Conservation (phyloP, 208 protist genomes). For the Leishmania lainsoni region DNA sequence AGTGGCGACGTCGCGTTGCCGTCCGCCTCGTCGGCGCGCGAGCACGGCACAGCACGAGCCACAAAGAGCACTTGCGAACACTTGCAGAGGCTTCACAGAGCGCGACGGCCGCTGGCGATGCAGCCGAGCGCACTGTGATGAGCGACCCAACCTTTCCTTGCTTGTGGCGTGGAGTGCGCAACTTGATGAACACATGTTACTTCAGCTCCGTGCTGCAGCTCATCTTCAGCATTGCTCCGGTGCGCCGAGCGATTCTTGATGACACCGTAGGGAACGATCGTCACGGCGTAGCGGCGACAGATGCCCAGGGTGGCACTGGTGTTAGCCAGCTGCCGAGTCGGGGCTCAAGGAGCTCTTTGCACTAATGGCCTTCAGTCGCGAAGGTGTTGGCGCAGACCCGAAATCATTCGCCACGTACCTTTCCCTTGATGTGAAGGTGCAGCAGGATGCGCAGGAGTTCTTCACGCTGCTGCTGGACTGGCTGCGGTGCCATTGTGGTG, state of each 20-base stretch:
- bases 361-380: conserved; percentile 72
- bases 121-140: conserved; percentile 13
- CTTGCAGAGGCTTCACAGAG: not conserved
- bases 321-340: conserved; percentile 30
- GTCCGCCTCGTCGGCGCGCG: not conserved
- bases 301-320: not conserved
- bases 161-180: conserved; percentile 73
- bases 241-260: conserved; percentile 66
- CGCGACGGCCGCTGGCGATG: not conserved
- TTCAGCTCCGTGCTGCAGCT: conserved; percentile 85
- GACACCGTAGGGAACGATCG: conserved; percentile 6
- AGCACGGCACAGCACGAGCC: not conserved
- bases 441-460: conserved; percentile 89
- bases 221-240: conserved; percentile 61
- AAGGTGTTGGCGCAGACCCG: conserved; percentile 52
- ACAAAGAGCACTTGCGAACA: conserved; percentile 9
- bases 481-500: conserved; percentile 57
- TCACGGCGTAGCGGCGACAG: not conserved
- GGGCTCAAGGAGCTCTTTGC: conserved; percentile 74
- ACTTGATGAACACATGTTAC: conserved; percentile 92
- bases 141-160: conserved; percentile 30
- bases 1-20: not conserved
- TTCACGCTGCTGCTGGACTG: conserved; percentile 77
- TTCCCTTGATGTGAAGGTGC: conserved; percentile 58
- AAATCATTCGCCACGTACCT: conserved; percentile 65